These are phyloP conservation scores for Perilla frutescens DNA, from an alignment of 257 asterid species.

Conservation along the genomic window DNA sequence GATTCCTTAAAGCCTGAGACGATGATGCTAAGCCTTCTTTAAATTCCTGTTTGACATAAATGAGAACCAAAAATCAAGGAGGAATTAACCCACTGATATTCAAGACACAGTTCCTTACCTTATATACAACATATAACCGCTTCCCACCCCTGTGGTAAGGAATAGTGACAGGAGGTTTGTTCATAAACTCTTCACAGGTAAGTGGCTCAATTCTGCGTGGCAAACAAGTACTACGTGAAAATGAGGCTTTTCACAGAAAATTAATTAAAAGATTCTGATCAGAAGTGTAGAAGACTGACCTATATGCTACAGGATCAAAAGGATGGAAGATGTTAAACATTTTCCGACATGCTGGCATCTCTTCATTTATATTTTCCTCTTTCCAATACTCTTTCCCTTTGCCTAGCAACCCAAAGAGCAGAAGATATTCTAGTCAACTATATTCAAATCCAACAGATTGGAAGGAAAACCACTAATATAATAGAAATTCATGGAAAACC, in stretches of 20 bases:
- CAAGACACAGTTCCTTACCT: slow-evolving; percentile 52
- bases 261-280: slow-evolving; percentile 11
- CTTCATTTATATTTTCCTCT: slow-evolving; percentile 78
- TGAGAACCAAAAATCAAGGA: slow-evolving; percentile 30
- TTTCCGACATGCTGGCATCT: slow-evolving; percentile 93
- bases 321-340: slow-evolving; percentile 98
- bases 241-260: slow-evolving; percentile 28
- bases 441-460: slow-evolving; percentile 25
- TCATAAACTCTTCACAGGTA: slow-evolving; percentile 72
- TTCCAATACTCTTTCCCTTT: slow-evolving; percentile 83
- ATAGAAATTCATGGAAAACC: slow-evolving; percentile 3
- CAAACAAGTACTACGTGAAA: slow-evolving; percentile 31
- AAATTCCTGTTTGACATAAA: slow-evolving; percentile 67
- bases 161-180: slow-evolving; percentile 75
- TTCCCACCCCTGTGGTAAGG: slow-evolving; percentile 99
- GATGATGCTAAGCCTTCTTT: slow-evolving; percentile 72
- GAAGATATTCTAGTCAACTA: slow-evolving; percentile 30
- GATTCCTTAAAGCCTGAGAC: slow-evolving; percentile 69
- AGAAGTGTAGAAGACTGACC: slow-evolving; percentile 48
- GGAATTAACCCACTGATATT: slow-evolving; percentile 9
- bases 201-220: slow-evolving; percentile 85
- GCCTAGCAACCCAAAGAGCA: slow-evolving; percentile 54
- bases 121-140: slow-evolving; percentile 79
- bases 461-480: slow-evolving; percentile 17
- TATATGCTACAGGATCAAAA: slow-evolving; percentile 96